phyloP scores from a whole-genome alignment of 306 rosid species.

The Pachyrhizus erosus region DNA sequence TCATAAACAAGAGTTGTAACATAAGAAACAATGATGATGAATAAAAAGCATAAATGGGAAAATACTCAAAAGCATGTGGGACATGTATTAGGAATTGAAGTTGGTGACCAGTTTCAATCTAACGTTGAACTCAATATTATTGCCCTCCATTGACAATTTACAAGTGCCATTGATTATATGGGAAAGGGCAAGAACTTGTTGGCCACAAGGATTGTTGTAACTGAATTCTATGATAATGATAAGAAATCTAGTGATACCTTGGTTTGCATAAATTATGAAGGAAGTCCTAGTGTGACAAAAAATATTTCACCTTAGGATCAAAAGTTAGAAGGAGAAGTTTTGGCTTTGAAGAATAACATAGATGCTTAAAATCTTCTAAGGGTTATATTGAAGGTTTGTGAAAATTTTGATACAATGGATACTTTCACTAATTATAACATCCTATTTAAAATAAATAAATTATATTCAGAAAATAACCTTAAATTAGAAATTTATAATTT shows the following conservation, averaged over 20 bases:
- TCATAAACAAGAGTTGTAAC: neutral
- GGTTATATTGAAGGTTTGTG: constrained; percentile 42
- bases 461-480: too few species aligned
- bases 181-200: neutral
- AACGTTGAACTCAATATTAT: constrained; percentile 46
- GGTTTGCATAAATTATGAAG: constrained; percentile 54
- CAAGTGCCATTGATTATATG: constrained; percentile 50
- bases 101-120: constrained; percentile 50
- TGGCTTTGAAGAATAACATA: constrained; percentile 56
- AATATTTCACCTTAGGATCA: constrained; percentile 38
- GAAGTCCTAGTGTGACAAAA: constrained; percentile 25
- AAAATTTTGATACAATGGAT: neutral
- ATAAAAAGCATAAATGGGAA: neutral
- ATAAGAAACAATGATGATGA: constrained; percentile 18
- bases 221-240: constrained; percentile 40
- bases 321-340: constrained; percentile 47
- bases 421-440: too few species aligned
- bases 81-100: constrained; percentile 45
- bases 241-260: constrained; percentile 12
- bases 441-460: too few species aligned
- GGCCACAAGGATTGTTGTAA: constrained; percentile 56
- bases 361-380: constrained; percentile 49
- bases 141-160: constrained; percentile 52
- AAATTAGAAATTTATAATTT: too few species aligned
- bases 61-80: constrained; percentile 41